Base-by-base conservation (phyloP, 139 green algal genomes). In the Chlamydomonas incerta region DNA sequence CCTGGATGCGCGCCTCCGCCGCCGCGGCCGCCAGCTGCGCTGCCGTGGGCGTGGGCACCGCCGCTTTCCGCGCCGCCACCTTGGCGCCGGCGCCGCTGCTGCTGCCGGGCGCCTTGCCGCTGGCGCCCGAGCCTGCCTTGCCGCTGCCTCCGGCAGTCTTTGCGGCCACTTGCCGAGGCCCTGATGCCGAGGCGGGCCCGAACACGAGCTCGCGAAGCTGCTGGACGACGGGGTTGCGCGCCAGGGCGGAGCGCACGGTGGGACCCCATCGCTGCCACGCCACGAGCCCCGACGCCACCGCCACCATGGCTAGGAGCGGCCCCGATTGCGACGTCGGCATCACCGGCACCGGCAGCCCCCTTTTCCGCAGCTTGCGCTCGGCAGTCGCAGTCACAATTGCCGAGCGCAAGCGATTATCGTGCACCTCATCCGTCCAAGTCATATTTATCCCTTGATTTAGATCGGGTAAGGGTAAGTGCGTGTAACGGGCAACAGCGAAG, bases 361-460 rank as follows among this genome's bases (percentile, higher is more conserved):
- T 47, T 23, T 75, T 75, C 47, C 79, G 79, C 31, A 85, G 34
- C 31, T 20, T 67, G 47, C 79, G 79, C 79, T 85, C 79, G 2
- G 79, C 79, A 14, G 79, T 58, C 8, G 79, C 79, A 1, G 46
- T 66, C 1, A 33, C n/a, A 21, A 85, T 29, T 2, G 79, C 79
- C 47, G 46, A 26, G 5, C 55, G 31, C 9, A 28, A 75, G 65
- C 79, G 79, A 66, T 55, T 85, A 17, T 75, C 73, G 33, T 85
- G 66, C 0, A 85, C 79, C 24, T 85, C 79, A 75, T 85, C 79
- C 0, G 65, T 47, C 79, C 79, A 85, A 0, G 63, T 85, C 79
- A 85, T 85, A 15, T 26, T 52, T 65, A 29, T 17, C n/a, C n/a
- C n/a, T n/a, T n/a, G n/a, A n/a, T n/a, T n/a, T n/a, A n/a, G n/a